phyloP scores from a whole-genome alignment of 1,284 basidiomycete genomes.

The Irpex sp. region DNA sequence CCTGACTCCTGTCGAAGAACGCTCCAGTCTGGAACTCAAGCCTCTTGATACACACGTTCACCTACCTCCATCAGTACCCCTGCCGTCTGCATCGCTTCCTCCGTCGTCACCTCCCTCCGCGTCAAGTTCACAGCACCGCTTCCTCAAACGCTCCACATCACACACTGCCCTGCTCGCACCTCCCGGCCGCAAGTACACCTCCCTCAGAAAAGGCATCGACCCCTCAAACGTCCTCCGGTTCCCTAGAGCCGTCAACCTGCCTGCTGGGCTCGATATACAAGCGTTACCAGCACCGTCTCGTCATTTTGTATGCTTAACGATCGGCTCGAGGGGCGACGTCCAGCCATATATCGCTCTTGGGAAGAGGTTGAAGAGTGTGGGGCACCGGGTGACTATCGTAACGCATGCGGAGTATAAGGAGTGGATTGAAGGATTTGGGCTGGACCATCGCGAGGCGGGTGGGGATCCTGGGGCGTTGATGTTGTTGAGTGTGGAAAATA shows the following conservation, averaged over 20 bases:
- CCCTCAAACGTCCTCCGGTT: slow-evolving; percentile 21
- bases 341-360: slow-evolving; percentile 52
- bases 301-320: slow-evolving; percentile 46
- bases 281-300: slow-evolving; percentile 25
- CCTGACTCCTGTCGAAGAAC: background rate
- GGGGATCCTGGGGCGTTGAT: slow-evolving; percentile 77
- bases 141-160: slow-evolving; percentile 5
- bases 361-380: slow-evolving; percentile 43
- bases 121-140: background rate
- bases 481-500: slow-evolving; percentile 59
- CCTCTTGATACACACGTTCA: background rate
- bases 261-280: slow-evolving; percentile 26
- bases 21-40: background rate
- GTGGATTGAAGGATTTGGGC: slow-evolving; percentile 63
- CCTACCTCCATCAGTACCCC: too few relatives aligned
- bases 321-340: slow-evolving; percentile 49
- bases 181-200: slow-evolving; percentile 28
- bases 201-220: slow-evolving; percentile 8
- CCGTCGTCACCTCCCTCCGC: background rate
- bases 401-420: slow-evolving; percentile 62
- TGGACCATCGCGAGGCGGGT: slow-evolving; percentile 68
- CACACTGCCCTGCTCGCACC: slow-evolving; percentile 36
- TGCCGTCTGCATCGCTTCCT: background rate
- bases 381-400: slow-evolving; percentile 56
- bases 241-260: slow-evolving; percentile 50